These are phyloP conservation scores for Aphanomyces cochlioides DNA, from an alignment of 352 stramenopile genomes.

Conservation along the genomic window DNA sequence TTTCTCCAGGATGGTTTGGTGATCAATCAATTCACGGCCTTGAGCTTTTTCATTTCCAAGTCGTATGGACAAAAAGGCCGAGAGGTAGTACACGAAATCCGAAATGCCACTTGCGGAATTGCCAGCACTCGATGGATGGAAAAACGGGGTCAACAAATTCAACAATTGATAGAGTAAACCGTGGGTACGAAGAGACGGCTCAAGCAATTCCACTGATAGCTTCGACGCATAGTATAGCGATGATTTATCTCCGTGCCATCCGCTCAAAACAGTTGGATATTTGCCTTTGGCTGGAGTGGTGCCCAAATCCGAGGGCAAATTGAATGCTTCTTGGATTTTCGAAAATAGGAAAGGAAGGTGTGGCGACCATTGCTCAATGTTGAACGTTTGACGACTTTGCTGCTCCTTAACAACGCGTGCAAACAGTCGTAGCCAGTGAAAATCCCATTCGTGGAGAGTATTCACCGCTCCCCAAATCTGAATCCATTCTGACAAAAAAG, in stretches of 20 bases:
- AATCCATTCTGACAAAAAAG: conserved; percentile 54
- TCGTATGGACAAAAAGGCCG: conserved; percentile 44
- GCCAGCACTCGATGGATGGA: conserved; percentile 67
- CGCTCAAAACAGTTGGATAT: conserved; percentile 48
- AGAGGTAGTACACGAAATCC: conserved; percentile 57
- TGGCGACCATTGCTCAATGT: conserved; percentile 34
- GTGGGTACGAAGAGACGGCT: conserved; percentile 33
- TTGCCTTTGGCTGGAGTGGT: conserved; percentile 57
- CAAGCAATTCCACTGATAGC: conserved; percentile 53
- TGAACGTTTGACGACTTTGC: conserved; percentile 25
- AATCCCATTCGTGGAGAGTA: conserved; percentile 56
- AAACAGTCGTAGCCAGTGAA: conserved; percentile 70
- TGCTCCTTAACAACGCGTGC: conserved; percentile 57
- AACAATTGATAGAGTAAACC: conserved; percentile 58
- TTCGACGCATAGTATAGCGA: conserved; percentile 54
- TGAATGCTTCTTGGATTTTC: conserved; percentile 58
- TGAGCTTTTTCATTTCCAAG: conserved; percentile 49
- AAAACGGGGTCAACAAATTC: conserved; percentile 57
- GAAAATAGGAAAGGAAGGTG: conserved; percentile 60
- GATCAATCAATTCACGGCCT: not conserved
- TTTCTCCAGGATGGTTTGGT: conserved; percentile 40
- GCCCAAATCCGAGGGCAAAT: conserved; percentile 62
- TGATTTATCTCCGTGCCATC: conserved; percentile 53
- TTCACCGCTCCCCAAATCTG: conserved; percentile 52
- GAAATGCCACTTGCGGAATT: conserved; percentile 53